Base-by-base conservation (phyloP, 768 basidiomycete species). In the Naganishia kalamii region DNA sequence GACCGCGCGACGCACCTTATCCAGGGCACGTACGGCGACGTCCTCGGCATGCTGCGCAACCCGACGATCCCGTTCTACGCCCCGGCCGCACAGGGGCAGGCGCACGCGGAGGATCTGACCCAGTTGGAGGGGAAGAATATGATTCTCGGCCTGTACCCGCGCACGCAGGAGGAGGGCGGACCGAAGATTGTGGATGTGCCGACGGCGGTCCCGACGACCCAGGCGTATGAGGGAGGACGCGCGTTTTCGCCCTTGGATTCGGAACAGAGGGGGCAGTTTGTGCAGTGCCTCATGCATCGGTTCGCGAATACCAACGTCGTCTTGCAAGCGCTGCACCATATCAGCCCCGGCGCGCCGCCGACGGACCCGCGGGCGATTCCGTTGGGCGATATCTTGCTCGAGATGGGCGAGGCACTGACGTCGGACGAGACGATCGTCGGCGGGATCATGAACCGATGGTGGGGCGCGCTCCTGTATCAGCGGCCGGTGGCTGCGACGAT, bases 231-330 rank as follows among this genome's bases (percentile, higher is more conserved):
- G 13, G 30, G 19, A n/a, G 35, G 54, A 5, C 54, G 54, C 23
- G 35, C 35, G 13, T 57, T 57, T 21, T 57, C 54, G 15, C 40
- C 63, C 8, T 68, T 73, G 29, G 70, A 72, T 35, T 69, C 76
- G 12, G 51, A 60, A 27, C 72, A 74, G 65, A 43, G 76, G 25
- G 71, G 67, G 27, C 54, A 63, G 11, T 63, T 77, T 19, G 57
- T 77, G 5, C 61, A 67, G 11, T 69, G 70, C 8, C 67, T 75
- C 11, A 67, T 73, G 30, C 64, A 72, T 66, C 74, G 71, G 59
- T 77, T 77, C 69, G 71, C 75, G 13, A 75, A 75, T 6, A 75
- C 76, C 2, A 73, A 71, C 8, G 71, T 77, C 66, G 70, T 75
- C 41, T 66, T 77, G 0, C 76, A 77, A 68, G 73, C 74, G 1